These are phyloP conservation scores for Penicillium maclennaniae DNA, from an alignment of 495 filamentous ascomycete genomes.

Conservation along the genomic window DNA sequence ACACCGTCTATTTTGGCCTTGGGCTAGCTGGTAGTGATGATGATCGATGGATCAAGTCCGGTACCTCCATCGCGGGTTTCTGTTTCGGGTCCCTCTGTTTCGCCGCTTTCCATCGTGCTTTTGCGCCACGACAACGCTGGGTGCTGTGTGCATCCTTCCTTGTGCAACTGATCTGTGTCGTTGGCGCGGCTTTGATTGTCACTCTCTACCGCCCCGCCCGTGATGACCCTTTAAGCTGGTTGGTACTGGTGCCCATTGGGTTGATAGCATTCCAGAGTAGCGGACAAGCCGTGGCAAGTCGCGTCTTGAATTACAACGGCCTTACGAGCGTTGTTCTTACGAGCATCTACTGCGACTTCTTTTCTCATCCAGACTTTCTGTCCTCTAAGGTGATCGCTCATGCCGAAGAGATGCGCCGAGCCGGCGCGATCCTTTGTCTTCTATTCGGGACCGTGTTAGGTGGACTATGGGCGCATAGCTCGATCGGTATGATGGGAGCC, in stretches of 20 bases:
- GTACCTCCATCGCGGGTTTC: conserved; percentile 60
- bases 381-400: conserved; percentile 35
- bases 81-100: conserved; percentile 65
- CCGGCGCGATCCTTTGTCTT: conserved; percentile 54
- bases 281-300: conserved; percentile 65
- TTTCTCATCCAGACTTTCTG: conserved; percentile 57
- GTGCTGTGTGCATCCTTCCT: conserved; percentile 59
- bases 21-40: conserved; percentile 51
- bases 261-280: conserved; percentile 67
- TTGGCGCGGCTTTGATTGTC: conserved; percentile 56
- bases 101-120: conserved; percentile 55
- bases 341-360: conserved; percentile 67
- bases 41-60: conserved; percentile 59
- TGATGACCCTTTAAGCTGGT: conserved; percentile 50
- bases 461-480: conserved; percentile 54
- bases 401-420: conserved; percentile 55
- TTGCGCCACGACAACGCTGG: conserved; percentile 53
- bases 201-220: conserved; percentile 37
- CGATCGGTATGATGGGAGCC: conserved; percentile 55
- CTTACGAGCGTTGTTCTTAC: conserved; percentile 69
- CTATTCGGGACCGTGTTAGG: conserved; percentile 57
- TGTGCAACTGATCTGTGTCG: conserved; percentile 49
- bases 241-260: conserved; percentile 56
- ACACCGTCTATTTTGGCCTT: conserved; percentile 71
- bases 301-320: conserved; percentile 57